These are phyloP conservation scores for Pugionium dolabratum DNA, from an alignment of 345 rosid genomes.

Conservation along the genomic window DNA sequence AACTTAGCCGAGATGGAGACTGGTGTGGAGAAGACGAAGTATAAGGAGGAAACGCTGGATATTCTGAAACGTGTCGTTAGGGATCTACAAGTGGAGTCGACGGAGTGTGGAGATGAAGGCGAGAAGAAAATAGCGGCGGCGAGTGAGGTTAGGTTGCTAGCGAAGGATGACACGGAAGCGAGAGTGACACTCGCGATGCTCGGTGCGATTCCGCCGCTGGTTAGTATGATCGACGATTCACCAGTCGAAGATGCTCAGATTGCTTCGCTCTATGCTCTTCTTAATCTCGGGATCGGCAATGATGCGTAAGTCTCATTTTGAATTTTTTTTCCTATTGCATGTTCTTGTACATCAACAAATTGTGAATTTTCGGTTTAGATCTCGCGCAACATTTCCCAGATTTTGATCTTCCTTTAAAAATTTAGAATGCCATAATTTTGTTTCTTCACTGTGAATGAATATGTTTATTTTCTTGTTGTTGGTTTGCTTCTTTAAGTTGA, in stretches of 20 bases:
- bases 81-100: conserved; percentile 48
- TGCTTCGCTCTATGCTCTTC: conserved; percentile 77
- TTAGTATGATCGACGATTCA: conserved; percentile 67
- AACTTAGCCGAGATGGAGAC: conserved; percentile 63
- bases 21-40: conserved; percentile 51
- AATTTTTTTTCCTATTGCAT: conserved; percentile 13
- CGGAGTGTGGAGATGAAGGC: conserved; percentile 22
- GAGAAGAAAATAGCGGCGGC: conserved; percentile 51
- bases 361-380: background rate
- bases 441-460: background rate
- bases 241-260: conserved; percentile 45
- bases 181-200: conserved; percentile 78
- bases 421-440: background rate
- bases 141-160: conserved; percentile 56
- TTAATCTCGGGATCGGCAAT: conserved; percentile 88
- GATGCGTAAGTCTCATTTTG: conserved; percentile 59
- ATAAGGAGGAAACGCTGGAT: conserved; percentile 66
- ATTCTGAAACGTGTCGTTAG: conserved; percentile 60
- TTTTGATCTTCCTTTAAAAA: background rate
- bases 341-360: background rate
- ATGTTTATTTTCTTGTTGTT: background rate
- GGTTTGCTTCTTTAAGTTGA: conserved; percentile 5
- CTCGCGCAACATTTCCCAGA: background rate
- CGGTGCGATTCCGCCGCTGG: conserved; percentile 88
- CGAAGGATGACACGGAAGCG: conserved; percentile 66